Evolutionary conservation across 2,329 filamentous ascomycete genomes (phyloP).

Genomic region (Aspergillus terreus): DNA sequence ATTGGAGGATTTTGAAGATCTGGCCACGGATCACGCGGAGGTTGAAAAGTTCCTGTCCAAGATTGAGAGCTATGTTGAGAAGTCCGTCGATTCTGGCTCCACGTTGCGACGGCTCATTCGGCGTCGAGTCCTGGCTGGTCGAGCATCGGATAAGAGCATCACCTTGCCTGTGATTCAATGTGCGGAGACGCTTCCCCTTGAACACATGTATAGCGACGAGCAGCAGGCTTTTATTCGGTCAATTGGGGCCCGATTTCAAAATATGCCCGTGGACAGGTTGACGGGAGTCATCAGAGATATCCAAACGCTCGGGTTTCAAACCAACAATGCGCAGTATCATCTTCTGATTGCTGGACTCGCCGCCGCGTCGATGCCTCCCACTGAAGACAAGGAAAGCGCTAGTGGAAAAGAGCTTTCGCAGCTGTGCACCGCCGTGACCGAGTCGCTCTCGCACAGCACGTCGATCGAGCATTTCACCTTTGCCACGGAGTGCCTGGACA

Average conservation of each 20-base stretch:
- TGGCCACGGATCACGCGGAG: slow-evolving; percentile 30
- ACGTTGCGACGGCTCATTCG: slow-evolving; percentile 28
- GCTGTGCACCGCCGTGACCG: slow-evolving; percentile 32
- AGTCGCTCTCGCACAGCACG: slow-evolving; percentile 26
- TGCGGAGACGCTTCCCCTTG: slow-evolving; percentile 32
- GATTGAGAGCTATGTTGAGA: slow-evolving; percentile 34
- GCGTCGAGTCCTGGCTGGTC: slow-evolving; percentile 32
- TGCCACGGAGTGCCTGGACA: slow-evolving; percentile 36
- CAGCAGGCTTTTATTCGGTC: slow-evolving; percentile 36
- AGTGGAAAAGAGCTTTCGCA: slow-evolving; percentile 34
- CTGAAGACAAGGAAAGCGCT: slow-evolving; percentile 37
- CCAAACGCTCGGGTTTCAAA: slow-evolving; percentile 26
- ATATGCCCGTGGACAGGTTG: slow-evolving; percentile 28
- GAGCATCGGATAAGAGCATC: slow-evolving; percentile 24
- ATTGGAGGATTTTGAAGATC: slow-evolving; percentile 38
- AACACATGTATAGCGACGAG: slow-evolving; percentile 35
- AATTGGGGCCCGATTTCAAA: slow-evolving; percentile 31
- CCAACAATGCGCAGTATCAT: slow-evolving; percentile 26
- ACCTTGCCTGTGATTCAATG: slow-evolving; percentile 29
- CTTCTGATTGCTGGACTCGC: slow-evolving; percentile 37
- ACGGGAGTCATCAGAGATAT: slow-evolving; percentile 30
- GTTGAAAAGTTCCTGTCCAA: slow-evolving; percentile 34
- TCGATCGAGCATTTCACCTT: slow-evolving; percentile 39
- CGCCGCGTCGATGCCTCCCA: slow-evolving; percentile 26
- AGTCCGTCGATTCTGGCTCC: slow-evolving; percentile 28